Evolutionary conservation across 2,329 filamentous ascomycete genomes (phyloP).

Genomic region (Exserohilum turcica): DNA sequence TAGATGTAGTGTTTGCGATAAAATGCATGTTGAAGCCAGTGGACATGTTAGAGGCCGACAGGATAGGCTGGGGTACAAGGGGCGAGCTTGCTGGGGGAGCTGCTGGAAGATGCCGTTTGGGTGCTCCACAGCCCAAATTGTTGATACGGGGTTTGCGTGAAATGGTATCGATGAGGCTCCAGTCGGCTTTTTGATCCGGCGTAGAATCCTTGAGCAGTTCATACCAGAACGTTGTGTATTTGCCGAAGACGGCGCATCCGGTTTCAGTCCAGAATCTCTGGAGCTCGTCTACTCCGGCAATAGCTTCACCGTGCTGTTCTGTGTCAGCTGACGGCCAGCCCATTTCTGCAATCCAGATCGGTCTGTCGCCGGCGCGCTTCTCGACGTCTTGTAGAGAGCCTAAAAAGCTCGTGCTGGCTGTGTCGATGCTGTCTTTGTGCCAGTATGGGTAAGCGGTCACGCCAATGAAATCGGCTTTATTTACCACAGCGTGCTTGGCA

Average conservation of each 20-base stretch:
- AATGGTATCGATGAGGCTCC: conserved; percentile 29
- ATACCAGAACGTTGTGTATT: conserved; percentile 44
- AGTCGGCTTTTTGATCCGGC: conserved; percentile 28
- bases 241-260: conserved; percentile 37
- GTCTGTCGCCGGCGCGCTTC: conserved; percentile 24
- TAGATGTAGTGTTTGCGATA: background rate
- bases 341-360: conserved; percentile 45
- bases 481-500: conserved; percentile 27
- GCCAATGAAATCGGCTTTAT: conserved; percentile 41
- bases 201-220: conserved; percentile 33
- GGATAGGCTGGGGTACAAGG: background rate
- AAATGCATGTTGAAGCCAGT: background rate
- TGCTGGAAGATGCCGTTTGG: background rate
- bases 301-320: conserved; percentile 11
- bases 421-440: conserved; percentile 37
- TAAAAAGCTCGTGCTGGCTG: conserved; percentile 47
- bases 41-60: background rate
- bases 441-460: conserved; percentile 45
- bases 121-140: conserved; percentile 26
- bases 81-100: background rate
- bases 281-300: conserved; percentile 27
- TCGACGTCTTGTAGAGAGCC: conserved; percentile 27
- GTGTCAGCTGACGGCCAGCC: conserved; percentile 38
- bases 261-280: conserved; percentile 40
- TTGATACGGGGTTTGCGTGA: conserved; percentile 24